Evolutionary conservation across 805 yeast genomes (phyloP).

Genomic region (Hermanozyma aechmeae): DNA sequence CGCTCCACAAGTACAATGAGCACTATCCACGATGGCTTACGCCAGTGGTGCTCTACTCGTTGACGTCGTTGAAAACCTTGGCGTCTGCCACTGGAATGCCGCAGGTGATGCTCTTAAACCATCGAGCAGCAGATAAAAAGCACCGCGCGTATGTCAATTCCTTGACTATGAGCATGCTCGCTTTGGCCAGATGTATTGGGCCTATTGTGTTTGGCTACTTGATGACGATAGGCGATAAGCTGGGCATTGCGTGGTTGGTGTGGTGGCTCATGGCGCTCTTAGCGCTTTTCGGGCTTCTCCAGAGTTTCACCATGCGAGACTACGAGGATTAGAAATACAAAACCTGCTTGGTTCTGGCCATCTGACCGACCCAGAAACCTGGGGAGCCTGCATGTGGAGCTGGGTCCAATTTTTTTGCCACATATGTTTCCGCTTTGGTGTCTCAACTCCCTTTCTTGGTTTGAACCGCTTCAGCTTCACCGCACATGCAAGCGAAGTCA

Average conservation of each 20-base stretch:
- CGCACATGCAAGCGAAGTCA: no score
- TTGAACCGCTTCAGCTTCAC: no score
- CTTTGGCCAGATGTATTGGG: conserved; percentile 23
- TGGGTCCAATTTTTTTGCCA: no score
- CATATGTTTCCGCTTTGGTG: no score
- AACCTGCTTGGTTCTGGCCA: no score
- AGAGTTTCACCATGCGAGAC: conserved; percentile 19
- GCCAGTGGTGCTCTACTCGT: conserved; percentile 15
- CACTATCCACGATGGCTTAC: conserved; percentile 21
- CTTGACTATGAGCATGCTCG: conserved; percentile 22
- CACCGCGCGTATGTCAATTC: conserved; percentile 29
- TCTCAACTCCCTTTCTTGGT: no score
- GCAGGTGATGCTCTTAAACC: conserved; percentile 24
- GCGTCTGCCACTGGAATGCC: conserved; percentile 28
- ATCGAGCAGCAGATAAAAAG: conserved; percentile 23
- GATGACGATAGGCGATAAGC: conserved; percentile 22
- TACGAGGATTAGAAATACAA: conserved; percentile 14
- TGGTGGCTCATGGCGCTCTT: conserved; percentile 27
- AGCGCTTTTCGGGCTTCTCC: conserved; percentile 19
- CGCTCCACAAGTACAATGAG: conserved; percentile 16
- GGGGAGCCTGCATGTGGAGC: no score
- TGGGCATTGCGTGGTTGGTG: conserved; percentile 17
- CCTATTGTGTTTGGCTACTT: conserved; percentile 25
- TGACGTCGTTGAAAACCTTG: conserved; percentile 23
- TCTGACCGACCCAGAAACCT: no score